Conservation (phyloP, 2,329 filamentous ascomycete genomes). For the Periconia sp. region DNA sequence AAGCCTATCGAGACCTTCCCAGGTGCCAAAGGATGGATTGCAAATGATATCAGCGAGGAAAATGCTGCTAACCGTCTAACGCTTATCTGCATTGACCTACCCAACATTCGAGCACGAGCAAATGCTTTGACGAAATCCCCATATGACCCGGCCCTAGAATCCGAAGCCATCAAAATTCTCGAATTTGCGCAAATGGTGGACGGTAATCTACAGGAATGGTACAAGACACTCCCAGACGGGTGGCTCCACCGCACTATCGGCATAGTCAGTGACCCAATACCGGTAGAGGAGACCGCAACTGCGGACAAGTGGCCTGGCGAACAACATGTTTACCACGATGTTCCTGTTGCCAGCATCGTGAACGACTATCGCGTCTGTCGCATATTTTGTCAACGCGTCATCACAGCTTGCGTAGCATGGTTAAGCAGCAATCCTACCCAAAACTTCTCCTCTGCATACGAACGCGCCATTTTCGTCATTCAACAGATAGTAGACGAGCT, state of each 20-base stretch:
- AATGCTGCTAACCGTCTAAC: slow-evolving; percentile 50
- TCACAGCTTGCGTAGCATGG: slow-evolving; percentile 44
- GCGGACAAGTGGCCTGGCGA: slow-evolving; percentile 46
- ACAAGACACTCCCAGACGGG: slow-evolving; percentile 37
- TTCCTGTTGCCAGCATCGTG: slow-evolving; percentile 46
- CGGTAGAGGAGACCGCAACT: slow-evolving; percentile 35
- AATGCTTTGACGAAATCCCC: slow-evolving; percentile 34
- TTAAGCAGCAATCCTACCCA: slow-evolving; percentile 18
- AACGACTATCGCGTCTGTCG: slow-evolving; percentile 50
- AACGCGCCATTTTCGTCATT: slow-evolving; percentile 32
- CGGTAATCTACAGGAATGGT: slow-evolving; percentile 45
- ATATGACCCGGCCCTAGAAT: slow-evolving; percentile 22
- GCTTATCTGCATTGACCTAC: slow-evolving; percentile 47
- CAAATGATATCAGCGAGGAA: slow-evolving; percentile 37
- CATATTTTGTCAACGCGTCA: slow-evolving; percentile 48
- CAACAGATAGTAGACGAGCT: slow-evolving; percentile 49
- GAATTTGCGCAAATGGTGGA: slow-evolving; percentile 45
- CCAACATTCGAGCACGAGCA: slow-evolving; percentile 43
- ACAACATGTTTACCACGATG: slow-evolving; percentile 48
- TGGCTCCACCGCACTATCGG: slow-evolving; percentile 44
- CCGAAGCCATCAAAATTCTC: slow-evolving; percentile 41
- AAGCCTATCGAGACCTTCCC: slow-evolving; percentile 48
- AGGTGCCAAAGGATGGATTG: slow-evolving; percentile 41
- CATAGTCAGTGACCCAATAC: slow-evolving; percentile 29
- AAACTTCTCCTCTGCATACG: slow-evolving; percentile 16